Evolutionary conservation across 139 green algal species (phyloP).

Genomic region (Chlamydomonas sp.): DNA sequence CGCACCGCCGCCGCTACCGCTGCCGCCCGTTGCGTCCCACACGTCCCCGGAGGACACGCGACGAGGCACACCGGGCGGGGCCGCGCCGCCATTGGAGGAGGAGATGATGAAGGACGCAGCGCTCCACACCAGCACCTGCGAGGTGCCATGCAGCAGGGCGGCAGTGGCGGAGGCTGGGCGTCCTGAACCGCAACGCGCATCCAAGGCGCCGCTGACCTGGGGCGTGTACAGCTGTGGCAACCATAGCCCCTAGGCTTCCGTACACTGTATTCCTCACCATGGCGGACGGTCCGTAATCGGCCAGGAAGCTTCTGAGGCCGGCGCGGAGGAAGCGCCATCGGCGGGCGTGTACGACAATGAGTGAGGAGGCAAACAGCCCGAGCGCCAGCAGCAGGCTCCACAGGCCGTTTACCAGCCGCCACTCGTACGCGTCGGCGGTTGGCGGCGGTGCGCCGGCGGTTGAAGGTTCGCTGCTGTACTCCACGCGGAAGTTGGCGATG

Average conservation of each 20-base stretch:
- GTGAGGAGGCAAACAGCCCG: slow-evolving; percentile 59
- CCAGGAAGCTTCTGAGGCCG: slow-evolving; percentile 65
- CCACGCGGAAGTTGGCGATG: slow-evolving; percentile 43
- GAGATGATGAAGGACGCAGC: slow-evolving; percentile 70
- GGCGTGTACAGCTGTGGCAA: too few species aligned
- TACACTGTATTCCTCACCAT: slow-evolving; percentile 21
- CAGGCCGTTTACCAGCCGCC: slow-evolving; percentile 78
- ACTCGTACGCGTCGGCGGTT: neutral
- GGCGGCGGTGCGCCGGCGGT: neutral
- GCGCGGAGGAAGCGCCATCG: slow-evolving; percentile 70
- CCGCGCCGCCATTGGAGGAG: neutral
- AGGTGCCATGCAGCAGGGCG: too few species aligned
- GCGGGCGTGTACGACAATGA: slow-evolving; percentile 63
- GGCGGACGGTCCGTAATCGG: slow-evolving; percentile 86
- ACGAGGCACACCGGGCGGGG: slow-evolving; percentile 61
- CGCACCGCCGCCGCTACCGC: slow-evolving; percentile 19
- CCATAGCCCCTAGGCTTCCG: too few species aligned
- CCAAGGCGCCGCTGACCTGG: too few species aligned
- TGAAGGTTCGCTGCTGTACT: neutral
- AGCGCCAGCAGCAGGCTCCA: slow-evolving; percentile 79
- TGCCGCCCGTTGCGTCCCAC: slow-evolving; percentile 63
- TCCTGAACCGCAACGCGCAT: too few species aligned
- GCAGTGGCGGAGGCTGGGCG: too few species aligned
- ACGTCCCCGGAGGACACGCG: slow-evolving; percentile 73
- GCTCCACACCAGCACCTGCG: slow-evolving; percentile 67